Percentiles rank a stretch among this genome's conserved stretches.
phyloP scores from a whole-genome alignment of 1,284 basidiomycete genomes.

The Leccinum cinnamomeum region DNA sequence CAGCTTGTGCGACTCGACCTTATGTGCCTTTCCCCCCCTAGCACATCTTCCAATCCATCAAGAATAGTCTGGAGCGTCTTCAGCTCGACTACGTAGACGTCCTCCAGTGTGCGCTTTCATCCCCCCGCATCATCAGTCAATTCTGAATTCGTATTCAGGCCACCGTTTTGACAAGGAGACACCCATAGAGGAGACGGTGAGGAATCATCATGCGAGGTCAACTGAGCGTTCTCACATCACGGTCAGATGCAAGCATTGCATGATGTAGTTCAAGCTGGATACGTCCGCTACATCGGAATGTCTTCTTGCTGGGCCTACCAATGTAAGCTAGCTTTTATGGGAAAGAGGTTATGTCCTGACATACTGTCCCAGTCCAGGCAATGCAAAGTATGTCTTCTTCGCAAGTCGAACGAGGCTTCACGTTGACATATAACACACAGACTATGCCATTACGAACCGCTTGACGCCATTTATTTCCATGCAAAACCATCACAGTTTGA shows the following conservation, averaged over 20 bases:
- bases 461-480: slow-evolving; percentile 53
- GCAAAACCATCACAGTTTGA: slow-evolving; percentile 48
- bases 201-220: not conserved
- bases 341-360: slow-evolving; percentile 6
- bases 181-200: slow-evolving; percentile 24
- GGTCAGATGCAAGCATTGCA: slow-evolving; percentile 49
- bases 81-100: slow-evolving; percentile 70
- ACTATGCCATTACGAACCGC: slow-evolving; percentile 33
- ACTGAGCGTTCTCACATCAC: not conserved
- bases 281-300: slow-evolving; percentile 57
- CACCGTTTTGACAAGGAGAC: slow-evolving; percentile 23
- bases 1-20: not conserved
- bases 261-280: slow-evolving; percentile 51
- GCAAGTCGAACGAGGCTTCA: slow-evolving; percentile 18
- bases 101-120: slow-evolving; percentile 46
- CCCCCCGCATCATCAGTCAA: not conserved
- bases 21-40: slow-evolving; percentile 21
- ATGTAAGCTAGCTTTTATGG: slow-evolving; percentile 18
- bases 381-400: slow-evolving; percentile 30
- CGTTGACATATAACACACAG: slow-evolving; percentile 28
- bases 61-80: slow-evolving; percentile 60
- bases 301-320: slow-evolving; percentile 35
- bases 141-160: slow-evolving; percentile 4
- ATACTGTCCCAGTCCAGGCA: slow-evolving; percentile 24
- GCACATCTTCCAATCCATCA: slow-evolving; percentile 72